Evolutionary conservation across 2,329 filamentous ascomycete genomes (phyloP), one percentile per base, ranked within the genome.

Genomic region (Penicillium sp.): DNA sequence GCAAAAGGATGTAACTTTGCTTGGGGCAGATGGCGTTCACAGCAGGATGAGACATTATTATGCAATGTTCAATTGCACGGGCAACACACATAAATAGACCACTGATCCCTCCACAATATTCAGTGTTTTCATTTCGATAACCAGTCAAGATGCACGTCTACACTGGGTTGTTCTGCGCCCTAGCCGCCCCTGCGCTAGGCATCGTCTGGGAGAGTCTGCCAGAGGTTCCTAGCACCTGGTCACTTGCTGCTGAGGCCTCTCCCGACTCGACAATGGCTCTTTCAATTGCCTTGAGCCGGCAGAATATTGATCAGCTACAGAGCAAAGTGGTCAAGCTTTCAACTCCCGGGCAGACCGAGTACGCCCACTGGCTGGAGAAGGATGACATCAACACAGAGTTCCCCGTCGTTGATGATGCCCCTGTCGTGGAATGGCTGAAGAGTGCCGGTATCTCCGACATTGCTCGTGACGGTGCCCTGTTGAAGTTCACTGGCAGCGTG

Each of bases 361-460:
- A 79, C 52, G 77, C 77, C 22, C 60, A 75, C 46, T 76, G 78
- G 58, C 69, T 76, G 51, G 68, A 65, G 18, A 62, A 68, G 32
- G 62, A 67, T 10, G 70, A 74, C 29, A 65, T 76, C 45, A 69
- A 74, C 37, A 53, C 64, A 3, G 65, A 74, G 51, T 68, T 77
- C 34, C 68, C 64, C 6, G 58, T 66, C 3, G 66, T 69, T 6
- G 66, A 69, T 6, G 55, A 67, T 6, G 52, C 64, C 0, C 56
- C 63, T 1, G 69, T 76, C 13, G 58, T 67, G 7, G 54, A 50
- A 18, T 78, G 76, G 76, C 63, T 78, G n/a, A 60, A 70, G 49
- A 54, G 55, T 13, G 59, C 65, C 3, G 71, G 71, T 10, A 60
- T 74, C 39, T 58, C 61, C 13, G 46, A 65, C 39, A 54, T 71